A percentile compares a stretch with the other conserved stretches of the same genome.
Conservation (phyloP, 2,329 filamentous ascomycete genomes). For the Blastomyces percursus region DNA sequence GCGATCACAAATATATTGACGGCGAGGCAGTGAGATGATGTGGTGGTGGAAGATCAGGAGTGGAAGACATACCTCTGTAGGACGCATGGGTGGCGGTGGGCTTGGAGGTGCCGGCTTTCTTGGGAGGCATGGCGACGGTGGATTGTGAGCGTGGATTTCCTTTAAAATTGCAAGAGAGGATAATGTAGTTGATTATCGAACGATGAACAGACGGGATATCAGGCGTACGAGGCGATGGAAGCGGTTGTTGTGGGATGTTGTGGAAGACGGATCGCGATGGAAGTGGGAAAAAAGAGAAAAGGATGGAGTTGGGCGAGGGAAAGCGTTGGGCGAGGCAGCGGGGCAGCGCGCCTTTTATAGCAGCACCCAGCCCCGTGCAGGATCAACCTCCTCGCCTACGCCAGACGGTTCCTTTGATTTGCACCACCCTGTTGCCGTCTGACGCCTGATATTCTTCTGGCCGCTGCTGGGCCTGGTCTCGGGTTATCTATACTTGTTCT, state of each 20-base stretch:
- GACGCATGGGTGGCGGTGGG: constrained; percentile 48
- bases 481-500: neutral
- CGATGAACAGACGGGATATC: constrained; percentile 7
- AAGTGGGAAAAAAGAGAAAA: neutral
- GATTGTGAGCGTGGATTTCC: constrained; percentile 1
- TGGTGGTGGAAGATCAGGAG: constrained; percentile 34
- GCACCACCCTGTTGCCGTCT: neutral
- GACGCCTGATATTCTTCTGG: neutral
- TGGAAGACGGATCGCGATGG: neutral
- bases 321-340: constrained; percentile 5
- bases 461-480: neutral
- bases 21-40: constrained; percentile 33
- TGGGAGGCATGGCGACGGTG: constrained; percentile 50
- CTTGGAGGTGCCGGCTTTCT: constrained; percentile 46
- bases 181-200: constrained; percentile 7
- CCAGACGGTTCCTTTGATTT: neutral
- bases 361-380: neutral
- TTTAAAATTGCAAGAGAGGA: neutral
- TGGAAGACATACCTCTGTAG: constrained; percentile 51
- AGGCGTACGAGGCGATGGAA: neutral
- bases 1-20: constrained; percentile 39
- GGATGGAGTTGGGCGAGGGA: neutral
- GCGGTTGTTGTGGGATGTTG: neutral
- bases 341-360: constrained; percentile 3
- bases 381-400: neutral